phyloP scores from a whole-genome alignment of 148 eudicot species.

The Drosera capensis region DNA sequence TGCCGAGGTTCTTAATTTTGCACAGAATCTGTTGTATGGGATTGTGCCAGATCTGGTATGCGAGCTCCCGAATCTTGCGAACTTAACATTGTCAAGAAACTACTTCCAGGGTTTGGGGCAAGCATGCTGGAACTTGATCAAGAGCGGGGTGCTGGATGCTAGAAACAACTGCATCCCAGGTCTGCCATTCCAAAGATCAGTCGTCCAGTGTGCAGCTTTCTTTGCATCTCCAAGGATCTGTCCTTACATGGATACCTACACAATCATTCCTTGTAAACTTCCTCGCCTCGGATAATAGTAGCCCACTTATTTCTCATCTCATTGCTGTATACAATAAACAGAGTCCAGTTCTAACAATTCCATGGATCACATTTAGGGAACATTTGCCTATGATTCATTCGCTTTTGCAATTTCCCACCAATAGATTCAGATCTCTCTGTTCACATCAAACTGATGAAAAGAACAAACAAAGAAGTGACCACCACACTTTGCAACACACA shows the following conservation, averaged over 20 bases:
- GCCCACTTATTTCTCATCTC: too few species aligned
- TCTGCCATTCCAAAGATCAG: slow-evolving; percentile 28
- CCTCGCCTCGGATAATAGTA: slow-evolving; percentile 4
- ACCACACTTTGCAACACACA: too few species aligned
- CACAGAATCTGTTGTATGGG: slow-evolving; percentile 31
- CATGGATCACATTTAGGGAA: too few species aligned
- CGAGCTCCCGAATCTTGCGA: slow-evolving; percentile 21
- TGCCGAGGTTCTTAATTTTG: slow-evolving; percentile 33
- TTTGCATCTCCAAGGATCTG: slow-evolving; percentile 34
- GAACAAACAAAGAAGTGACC: too few species aligned
- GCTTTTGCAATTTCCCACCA: too few species aligned
- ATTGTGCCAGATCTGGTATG: slow-evolving; percentile 45
- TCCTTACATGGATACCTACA: slow-evolving; percentile 11
- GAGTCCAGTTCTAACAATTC: too few species aligned
- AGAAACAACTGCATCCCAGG: slow-evolving; percentile 36
- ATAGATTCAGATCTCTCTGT: too few species aligned
- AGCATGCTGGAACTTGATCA: slow-evolving; percentile 30
- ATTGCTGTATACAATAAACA: too few species aligned
- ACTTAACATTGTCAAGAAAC: slow-evolving; percentile 31
- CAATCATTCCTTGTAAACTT: slow-evolving; percentile 28
- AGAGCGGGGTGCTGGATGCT: slow-evolving; percentile 41
- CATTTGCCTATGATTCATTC: too few species aligned
- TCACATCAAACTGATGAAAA: too few species aligned
- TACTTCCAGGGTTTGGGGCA: slow-evolving; percentile 36
- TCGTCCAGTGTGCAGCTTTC: slow-evolving; percentile 22